phyloP scores from a whole-genome alignment of 495 filamentous ascomycete genomes.

The Astrothelium macrocarpum region DNA sequence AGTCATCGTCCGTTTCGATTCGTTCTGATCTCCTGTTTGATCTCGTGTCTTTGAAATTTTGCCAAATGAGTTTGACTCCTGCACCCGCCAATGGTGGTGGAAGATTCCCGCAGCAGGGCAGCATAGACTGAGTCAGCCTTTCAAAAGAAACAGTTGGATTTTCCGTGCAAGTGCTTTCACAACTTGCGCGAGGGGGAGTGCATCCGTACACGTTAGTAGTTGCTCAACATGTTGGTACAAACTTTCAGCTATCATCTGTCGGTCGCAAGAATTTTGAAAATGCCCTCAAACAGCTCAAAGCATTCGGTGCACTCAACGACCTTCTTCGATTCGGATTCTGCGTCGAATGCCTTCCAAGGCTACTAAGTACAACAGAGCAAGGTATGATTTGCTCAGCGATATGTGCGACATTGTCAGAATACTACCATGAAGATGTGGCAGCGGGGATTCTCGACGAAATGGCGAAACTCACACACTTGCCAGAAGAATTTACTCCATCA shows the following conservation, averaged over 20 bases:
- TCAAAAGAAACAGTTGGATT: no score
- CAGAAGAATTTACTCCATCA: not conserved
- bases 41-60: no score
- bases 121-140: no score
- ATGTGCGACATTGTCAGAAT: not conserved
- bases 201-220: slow-evolving; percentile 3
- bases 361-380: not conserved
- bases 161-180: not conserved
- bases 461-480: not conserved
- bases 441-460: not conserved
- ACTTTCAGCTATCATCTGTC: not conserved
- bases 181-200: not conserved
- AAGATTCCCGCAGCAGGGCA: no score
- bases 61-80: no score
- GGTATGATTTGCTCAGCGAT: not conserved
- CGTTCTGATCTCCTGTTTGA: no score
- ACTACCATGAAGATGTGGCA: not conserved
- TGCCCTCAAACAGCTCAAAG: not conserved
- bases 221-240: not conserved
- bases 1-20: no score
- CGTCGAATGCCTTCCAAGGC: not conserved
- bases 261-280: not conserved
- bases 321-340: slow-evolving; percentile 1
- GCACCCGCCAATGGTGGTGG: no score
- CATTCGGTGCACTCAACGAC: not conserved